Evolutionary conservation across 2,329 filamentous ascomycete genomes (phyloP).

Genomic region (Proliferodiscus dingleyae): DNA sequence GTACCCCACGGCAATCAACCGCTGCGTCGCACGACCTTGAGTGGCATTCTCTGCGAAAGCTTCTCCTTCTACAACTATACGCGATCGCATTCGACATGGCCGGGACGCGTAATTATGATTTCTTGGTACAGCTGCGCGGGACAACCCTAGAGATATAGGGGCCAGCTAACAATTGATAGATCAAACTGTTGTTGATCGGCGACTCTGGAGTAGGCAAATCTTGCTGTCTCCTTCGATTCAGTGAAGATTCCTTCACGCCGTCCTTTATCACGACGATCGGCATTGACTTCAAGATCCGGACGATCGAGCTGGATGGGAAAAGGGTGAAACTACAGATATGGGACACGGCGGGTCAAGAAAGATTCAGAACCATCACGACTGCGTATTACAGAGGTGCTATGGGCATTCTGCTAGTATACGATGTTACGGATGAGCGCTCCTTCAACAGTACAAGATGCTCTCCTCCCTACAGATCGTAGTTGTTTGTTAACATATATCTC

Average conservation of each 20-base stretch:
- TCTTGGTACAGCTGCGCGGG: conserved; percentile 64
- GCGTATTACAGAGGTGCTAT: conserved; percentile 98
- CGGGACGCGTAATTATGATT: conserved; percentile 98
- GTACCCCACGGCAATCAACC: conserved; percentile 8
- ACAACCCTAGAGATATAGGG: not conserved
- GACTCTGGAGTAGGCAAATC: conserved; percentile 99
- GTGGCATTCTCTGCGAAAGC: not conserved
- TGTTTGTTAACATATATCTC: conserved; percentile 8
- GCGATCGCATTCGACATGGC: conserved; percentile 59
- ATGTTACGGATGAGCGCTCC: conserved; percentile 98
- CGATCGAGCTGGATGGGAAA: conserved; percentile 98
- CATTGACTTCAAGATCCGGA: conserved; percentile 99
- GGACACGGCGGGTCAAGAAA: conserved; percentile 97
- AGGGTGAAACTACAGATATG: conserved; percentile 99
- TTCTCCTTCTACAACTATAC: conserved; percentile 4
- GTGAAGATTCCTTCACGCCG: conserved; percentile 98
- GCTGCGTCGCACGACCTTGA: conserved; percentile 6
- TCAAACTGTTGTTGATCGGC: conserved; percentile 99
- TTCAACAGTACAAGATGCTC: conserved; percentile 74
- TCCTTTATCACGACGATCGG: conserved; percentile 99
- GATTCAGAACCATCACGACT: conserved; percentile 97
- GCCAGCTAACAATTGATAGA: conserved; percentile 24
- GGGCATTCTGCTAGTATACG: conserved; percentile 96
- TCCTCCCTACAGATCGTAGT: not conserved
- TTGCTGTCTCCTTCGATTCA: conserved; percentile 94